Percentiles rank a stretch among this genome's conserved stretches.
Conservation (phyloP, 257 asterid genomes). For the Solanum rostratum region DNA sequence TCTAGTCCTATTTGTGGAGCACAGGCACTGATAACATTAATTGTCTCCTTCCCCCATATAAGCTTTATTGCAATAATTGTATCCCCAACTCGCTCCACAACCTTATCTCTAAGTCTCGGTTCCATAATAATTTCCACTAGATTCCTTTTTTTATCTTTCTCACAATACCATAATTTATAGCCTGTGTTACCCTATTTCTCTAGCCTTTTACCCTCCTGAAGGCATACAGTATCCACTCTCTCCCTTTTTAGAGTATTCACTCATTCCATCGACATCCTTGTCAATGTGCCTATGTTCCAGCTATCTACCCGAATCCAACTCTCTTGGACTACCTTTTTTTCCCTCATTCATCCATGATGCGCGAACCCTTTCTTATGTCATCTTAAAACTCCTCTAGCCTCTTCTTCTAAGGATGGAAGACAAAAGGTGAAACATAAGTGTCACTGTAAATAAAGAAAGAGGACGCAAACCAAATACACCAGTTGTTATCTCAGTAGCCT, state of each 20-base stretch:
- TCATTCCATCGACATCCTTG: background rate
- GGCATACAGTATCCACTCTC: background rate
- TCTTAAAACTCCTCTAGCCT: background rate
- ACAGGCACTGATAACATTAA: background rate
- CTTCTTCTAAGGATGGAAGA: background rate
- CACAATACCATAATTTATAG: background rate
- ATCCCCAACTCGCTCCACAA: background rate
- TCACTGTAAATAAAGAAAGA: background rate
- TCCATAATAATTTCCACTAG: background rate
- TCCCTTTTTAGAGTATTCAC: background rate
- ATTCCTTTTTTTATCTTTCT: background rate
- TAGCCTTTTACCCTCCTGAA: background rate
- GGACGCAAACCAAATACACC: background rate
- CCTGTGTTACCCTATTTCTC: background rate
- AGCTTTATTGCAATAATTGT: background rate
- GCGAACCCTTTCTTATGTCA: background rate
- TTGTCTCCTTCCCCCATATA: background rate
- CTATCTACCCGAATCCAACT: background rate
- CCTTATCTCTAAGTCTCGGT: background rate
- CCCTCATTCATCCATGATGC: background rate
- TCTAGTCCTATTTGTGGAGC: background rate
- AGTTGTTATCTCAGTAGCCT: background rate
- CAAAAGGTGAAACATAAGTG: background rate
- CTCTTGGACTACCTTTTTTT: background rate
- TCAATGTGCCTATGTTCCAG: background rate